Conservation (phyloP, 441 rosid genomes). For the Monsonia emarginata region DNA sequence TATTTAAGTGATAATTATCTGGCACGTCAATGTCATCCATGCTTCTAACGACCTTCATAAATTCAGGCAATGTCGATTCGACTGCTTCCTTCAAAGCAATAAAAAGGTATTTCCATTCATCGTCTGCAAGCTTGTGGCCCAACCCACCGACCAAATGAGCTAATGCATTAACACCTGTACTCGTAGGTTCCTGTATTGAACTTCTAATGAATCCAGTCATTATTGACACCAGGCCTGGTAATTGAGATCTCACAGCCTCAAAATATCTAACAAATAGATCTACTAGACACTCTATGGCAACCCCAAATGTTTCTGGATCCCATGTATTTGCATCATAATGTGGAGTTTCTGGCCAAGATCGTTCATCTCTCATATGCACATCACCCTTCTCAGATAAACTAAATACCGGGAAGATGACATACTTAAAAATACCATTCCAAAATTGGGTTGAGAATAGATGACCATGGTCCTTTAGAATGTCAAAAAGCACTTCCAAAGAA, state of each 20-base stretch:
- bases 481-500: conserved; percentile 83
- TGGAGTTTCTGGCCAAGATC: conserved; percentile 24
- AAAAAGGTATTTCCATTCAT: conserved; percentile 70
- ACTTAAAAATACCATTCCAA: conserved; percentile 53
- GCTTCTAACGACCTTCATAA: conserved; percentile 61
- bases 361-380: conserved; percentile 35
- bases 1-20: conserved; percentile 23
- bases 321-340: conserved; percentile 44
- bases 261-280: conserved; percentile 60
- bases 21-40: conserved; percentile 55
- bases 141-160: conserved; percentile 56
- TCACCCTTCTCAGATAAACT: conserved; percentile 34
- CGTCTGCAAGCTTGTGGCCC: conserved; percentile 56
- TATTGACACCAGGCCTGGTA: conserved; percentile 47
- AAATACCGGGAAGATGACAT: conserved; percentile 64
- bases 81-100: conserved; percentile 66
- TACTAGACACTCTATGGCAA: conserved; percentile 62
- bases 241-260: conserved; percentile 48
- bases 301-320: conserved; percentile 74
- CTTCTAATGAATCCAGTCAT: conserved; percentile 63
- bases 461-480: conserved; percentile 92
- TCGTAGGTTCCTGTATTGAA: conserved; percentile 75
- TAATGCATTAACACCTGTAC: conserved; percentile 62
- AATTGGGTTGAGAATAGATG: conserved; percentile 67
- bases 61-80: conserved; percentile 47